Conservation (phyloP, 2,329 filamentous ascomycete species). For the Stachybotrys echinatus region DNA sequence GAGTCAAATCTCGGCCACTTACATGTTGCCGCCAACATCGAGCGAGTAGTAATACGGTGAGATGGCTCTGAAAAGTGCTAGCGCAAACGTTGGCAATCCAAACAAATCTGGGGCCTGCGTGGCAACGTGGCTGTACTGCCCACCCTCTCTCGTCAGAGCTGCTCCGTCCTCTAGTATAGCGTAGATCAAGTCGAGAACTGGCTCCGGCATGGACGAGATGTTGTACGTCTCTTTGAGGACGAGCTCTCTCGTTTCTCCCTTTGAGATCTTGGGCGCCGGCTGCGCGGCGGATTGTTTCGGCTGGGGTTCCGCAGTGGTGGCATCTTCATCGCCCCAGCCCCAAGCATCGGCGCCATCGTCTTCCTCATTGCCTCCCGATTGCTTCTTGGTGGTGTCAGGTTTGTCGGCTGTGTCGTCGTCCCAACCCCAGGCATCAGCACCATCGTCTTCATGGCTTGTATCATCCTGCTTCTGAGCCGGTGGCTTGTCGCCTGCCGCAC, state of each 20-base stretch:
- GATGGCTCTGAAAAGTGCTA: conserved; percentile 76
- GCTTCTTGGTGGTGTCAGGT: conserved; percentile 8
- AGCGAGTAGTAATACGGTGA: conserved; percentile 68
- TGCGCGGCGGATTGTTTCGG: conserved; percentile 6
- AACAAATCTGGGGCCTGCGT: conserved; percentile 66
- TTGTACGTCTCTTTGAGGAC: conserved; percentile 81
- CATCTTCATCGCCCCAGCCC: conserved; percentile 77
- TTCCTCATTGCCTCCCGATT: conserved; percentile 25
- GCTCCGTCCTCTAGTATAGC: conserved; percentile 56
- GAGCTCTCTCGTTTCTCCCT: conserved; percentile 53
- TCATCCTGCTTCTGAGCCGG: conserved; percentile 10
- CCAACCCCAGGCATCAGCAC: conserved; percentile 78
- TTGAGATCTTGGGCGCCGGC: conserved; percentile 14
- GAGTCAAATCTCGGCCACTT: conserved; percentile 17
- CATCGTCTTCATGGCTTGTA: conserved; percentile 31
- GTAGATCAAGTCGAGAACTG: conserved; percentile 63
- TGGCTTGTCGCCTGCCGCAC: conserved; percentile 18
- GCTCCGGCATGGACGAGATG: conserved; percentile 81
- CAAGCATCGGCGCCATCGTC: conserved; percentile 63
- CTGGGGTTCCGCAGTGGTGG: conserved; percentile 14
- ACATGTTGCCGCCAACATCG: conserved; percentile 60
- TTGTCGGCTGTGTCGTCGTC: conserved; percentile 48
- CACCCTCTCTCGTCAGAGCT: conserved; percentile 49
- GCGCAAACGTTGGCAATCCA: conserved; percentile 62
- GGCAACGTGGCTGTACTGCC: conserved; percentile 52